phyloP scores from a whole-genome alignment of 1,139 yeast genomes.

The Diutina mesorugosa region DNA sequence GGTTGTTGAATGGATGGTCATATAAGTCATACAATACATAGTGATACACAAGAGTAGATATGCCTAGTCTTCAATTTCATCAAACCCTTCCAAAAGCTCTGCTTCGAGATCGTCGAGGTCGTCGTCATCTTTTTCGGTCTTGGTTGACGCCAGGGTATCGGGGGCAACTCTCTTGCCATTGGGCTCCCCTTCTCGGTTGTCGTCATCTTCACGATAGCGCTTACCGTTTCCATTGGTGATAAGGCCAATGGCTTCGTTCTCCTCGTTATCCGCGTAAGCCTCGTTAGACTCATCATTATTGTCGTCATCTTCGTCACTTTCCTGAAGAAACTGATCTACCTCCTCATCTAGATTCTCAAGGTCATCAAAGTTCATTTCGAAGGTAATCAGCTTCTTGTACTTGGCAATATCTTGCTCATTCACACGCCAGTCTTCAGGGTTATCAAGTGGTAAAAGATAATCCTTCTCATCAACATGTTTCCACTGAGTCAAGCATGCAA shows the following conservation, averaged over 20 bases:
- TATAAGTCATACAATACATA: neutral
- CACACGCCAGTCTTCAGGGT: conserved; percentile 31
- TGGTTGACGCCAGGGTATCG: neutral
- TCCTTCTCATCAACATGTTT: conserved; percentile 49
- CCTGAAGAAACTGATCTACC: conserved; percentile 38
- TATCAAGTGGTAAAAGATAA: conserved; percentile 29
- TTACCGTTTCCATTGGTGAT: conserved; percentile 5
- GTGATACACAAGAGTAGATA: neutral
- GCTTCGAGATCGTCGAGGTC: conserved; percentile 32
- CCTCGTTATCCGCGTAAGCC: conserved; percentile 3
- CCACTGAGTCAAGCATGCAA: conserved; percentile 78
- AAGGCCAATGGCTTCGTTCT: neutral
- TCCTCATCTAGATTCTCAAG: conserved; percentile 47
- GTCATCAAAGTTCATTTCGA: conserved; percentile 24
- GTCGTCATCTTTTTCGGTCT: conserved; percentile 7
- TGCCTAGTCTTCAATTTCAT: conserved; percentile 20
- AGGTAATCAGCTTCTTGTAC: conserved; percentile 19
- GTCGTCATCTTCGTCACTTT: conserved; percentile 12
- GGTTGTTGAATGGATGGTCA: neutral
- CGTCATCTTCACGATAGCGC: conserved; percentile 11
- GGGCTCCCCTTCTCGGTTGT: conserved; percentile 2
- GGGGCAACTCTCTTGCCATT: conserved; percentile 2
- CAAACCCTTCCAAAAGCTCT: conserved; percentile 34
- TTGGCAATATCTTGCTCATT: conserved; percentile 29
- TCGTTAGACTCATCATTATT: conserved; percentile 7